A percentile compares a stretch with the other conserved stretches of the same genome.
Conservation (phyloP, 129 eudicot species). For the Rutidosis leptorrhynchoides region DNA sequence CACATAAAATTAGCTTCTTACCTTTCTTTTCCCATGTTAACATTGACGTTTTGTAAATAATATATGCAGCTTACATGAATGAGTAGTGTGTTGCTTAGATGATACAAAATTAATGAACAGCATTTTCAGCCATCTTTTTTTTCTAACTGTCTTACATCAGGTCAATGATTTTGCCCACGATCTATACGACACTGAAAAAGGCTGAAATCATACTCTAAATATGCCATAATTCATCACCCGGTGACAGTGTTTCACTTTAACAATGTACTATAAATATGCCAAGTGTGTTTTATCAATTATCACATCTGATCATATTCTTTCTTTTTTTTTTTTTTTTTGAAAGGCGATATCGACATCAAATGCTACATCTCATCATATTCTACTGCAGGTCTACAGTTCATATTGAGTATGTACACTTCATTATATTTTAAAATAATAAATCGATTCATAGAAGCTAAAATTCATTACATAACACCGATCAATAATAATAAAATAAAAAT, state of each 20-base stretch:
- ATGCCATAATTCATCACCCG: neutral
- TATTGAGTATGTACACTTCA: neutral
- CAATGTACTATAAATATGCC: neutral
- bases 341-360: no score
- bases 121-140: neutral
- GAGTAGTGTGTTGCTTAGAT: conserved; percentile 11
- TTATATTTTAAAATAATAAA: no score
- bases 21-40: conserved; percentile 1
- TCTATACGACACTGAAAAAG: neutral
- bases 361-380: no score
- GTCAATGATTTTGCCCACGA: neutral
- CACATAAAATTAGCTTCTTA: neutral
- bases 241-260: neutral
- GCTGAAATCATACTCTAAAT: neutral
- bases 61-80: neutral
- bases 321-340: no score
- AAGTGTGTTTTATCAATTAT: neutral
- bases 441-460: neutral
- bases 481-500: neutral
- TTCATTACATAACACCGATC: neutral
- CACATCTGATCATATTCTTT: no score
- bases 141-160: neutral
- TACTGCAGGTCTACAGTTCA: conserved; percentile 2
- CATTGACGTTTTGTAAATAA: neutral
- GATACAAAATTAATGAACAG: neutral